phyloP scores from a whole-genome alignment of 805 yeast species.

The Yarrowia sp. region DNA sequence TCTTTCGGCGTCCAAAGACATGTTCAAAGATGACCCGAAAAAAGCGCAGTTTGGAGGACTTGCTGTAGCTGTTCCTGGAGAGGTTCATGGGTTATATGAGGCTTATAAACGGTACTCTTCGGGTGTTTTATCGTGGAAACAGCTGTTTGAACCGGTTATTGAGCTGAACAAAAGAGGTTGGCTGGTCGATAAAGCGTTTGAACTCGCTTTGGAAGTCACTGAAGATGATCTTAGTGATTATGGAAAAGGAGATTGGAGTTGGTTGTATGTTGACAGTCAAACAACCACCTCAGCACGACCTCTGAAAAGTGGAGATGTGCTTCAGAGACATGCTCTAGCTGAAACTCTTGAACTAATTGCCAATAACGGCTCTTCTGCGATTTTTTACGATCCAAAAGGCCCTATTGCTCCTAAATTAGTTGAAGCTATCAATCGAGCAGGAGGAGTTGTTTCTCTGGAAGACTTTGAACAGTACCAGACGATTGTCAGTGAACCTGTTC shows the following conservation, averaged over 20 bases:
- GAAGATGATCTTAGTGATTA: conserved; percentile 34
- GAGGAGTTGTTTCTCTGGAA: conserved; percentile 63
- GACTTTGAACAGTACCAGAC: conserved; percentile 69
- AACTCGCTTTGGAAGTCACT: conserved; percentile 44
- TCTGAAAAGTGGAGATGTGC: conserved; percentile 53
- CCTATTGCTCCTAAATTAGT: conserved; percentile 65
- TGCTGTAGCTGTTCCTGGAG: conserved; percentile 92
- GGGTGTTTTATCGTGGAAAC: conserved; percentile 68
- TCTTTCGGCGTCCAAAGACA: conserved; percentile 52
- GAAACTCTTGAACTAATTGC: conserved; percentile 68
- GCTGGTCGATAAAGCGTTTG: conserved; percentile 48
- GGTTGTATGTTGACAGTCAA: conserved; percentile 31
- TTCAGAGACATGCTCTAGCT: conserved; percentile 62
- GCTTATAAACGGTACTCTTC: conserved; percentile 63
- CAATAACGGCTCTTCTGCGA: conserved; percentile 67
- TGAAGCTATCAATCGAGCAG: conserved; percentile 47
- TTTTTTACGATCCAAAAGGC: conserved; percentile 82
- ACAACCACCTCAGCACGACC: not conserved
- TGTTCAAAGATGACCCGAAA: conserved; percentile 55
- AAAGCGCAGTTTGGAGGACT: conserved; percentile 75
- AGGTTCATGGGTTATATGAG: conserved; percentile 73
- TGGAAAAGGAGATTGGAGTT: conserved; percentile 38
- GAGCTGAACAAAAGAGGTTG: conserved; percentile 66
- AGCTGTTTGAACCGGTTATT: conserved; percentile 73
- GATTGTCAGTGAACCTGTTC: conserved; percentile 45